Percentiles rank a stretch among this genome's conserved stretches.
phyloP scores from a whole-genome alignment of 805 yeast species.

The Candida sanyiensis region DNA sequence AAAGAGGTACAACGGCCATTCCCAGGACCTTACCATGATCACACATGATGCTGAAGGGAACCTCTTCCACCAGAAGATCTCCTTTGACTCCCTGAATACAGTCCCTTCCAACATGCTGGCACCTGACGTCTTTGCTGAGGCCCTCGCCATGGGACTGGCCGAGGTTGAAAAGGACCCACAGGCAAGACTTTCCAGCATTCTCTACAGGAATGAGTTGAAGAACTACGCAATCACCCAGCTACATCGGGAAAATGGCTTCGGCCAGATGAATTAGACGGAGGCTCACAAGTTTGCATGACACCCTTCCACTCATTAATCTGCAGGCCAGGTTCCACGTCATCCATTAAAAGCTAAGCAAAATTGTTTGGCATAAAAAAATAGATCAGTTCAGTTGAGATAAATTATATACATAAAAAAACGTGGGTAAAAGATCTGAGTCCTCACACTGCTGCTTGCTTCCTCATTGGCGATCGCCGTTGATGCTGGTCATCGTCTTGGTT shows the following conservation, averaged over 20 bases:
- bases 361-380: no score
- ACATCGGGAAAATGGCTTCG: conserved; percentile 1
- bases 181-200: conserved; percentile 14
- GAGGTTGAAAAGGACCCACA: conserved; percentile 11
- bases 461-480: no score
- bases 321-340: no score
- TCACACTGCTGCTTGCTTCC: no score
- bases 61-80: conserved; percentile 2
- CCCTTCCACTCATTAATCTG: not conserved
- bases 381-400: no score
- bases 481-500: no score
- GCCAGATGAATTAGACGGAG: no score
- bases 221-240: conserved; percentile 12
- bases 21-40: conserved; percentile 2
- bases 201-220: conserved; percentile 14
- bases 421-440: no score
- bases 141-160: conserved; percentile 6
- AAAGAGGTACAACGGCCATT: conserved; percentile 17
- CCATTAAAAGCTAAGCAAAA: no score
- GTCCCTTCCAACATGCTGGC: conserved; percentile 3
- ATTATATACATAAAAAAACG: no score
- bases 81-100: conserved; percentile 1
- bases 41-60: conserved; percentile 3
- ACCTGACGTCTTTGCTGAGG: conserved; percentile 6
- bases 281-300: not conserved